Base-by-base conservation (phyloP, 139 green algal species). In the Haematococcus lacustris region DNA sequence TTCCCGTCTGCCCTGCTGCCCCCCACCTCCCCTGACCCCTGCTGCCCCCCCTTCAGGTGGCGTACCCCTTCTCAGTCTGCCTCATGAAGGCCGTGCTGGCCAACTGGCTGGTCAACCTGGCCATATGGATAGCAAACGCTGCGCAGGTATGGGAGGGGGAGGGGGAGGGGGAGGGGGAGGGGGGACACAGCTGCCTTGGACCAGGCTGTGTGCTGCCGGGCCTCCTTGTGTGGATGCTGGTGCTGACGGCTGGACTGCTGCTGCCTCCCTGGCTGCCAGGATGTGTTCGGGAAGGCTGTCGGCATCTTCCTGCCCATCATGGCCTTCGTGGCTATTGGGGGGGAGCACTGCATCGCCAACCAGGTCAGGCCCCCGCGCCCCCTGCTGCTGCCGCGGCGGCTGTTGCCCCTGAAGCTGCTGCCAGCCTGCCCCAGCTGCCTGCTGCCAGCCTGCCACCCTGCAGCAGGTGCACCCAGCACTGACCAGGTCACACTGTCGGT, bases 291-390 rank as follows among this genome's bases (percentile, higher is more conserved):
- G 51, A 86, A 86, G 71, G 70, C 70, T 39, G 62, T 83, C 6
- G 80, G 57, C 38, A 79, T 86, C 62, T 86, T 73, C 64, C 69
- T 85, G 37, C 69, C 73, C 69, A 82, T 81, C 75, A 71, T 64
- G 32, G 77, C 81, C n/a, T 86, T 86, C 51, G 76, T 71, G 32
- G 71, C 75, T 40, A 65, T 86, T 13, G 81, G 81, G 50, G 80
- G 78, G 41, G 81, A 86, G 81, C 81, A 86, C 53, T 76, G 68
- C 71, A 86, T 79, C 69, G 76, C 76, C 38, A 85, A 82, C 76
- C 53, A 68, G 76, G 71, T 67, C 25, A 59, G 69, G 43, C 43
- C 9, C 17, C 17, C 43, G 32, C 57, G 28, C 9, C 23, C 9
- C 17, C 4, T 64, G 57, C 47, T 37, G 4, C n/a, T 64, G 57